Evolutionary conservation across 164 flowering plant genomes (phyloP).

Genomic region (Sedum album): DNA sequence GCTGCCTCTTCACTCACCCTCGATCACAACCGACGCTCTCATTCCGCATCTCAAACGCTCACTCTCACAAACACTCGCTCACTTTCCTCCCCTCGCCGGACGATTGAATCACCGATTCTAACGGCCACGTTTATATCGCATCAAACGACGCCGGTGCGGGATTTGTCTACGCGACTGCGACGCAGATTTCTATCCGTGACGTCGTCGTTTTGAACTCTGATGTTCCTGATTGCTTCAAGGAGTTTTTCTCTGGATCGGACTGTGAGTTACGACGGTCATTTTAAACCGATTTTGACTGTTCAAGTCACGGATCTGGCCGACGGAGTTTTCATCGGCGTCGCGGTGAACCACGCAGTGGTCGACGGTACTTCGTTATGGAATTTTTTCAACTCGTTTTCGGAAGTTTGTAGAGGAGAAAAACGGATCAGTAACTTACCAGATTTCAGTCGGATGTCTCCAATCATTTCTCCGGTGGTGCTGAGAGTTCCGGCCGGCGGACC

Average conservation of each 20-base stretch:
- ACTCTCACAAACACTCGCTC: constrained; percentile 36
- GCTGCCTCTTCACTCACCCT: constrained; percentile 39
- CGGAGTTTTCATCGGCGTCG: constrained; percentile 15
- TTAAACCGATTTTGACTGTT: constrained; percentile 15
- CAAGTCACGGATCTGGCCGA: constrained; percentile 18
- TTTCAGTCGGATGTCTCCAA: constrained; percentile 34
- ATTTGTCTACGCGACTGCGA: constrained; percentile 32
- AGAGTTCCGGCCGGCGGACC: constrained; percentile 44
- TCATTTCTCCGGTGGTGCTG: constrained; percentile 39
- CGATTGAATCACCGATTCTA: constrained; percentile 37
- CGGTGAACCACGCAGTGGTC: constrained; percentile 8
- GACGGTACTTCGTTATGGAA: constrained; percentile 13
- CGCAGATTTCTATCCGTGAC: constrained; percentile 8
- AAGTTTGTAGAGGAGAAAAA: constrained; percentile 24
- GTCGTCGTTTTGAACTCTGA: constrained; percentile 12
- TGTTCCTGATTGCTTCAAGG: constrained; percentile 10
- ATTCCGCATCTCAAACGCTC: constrained; percentile 19
- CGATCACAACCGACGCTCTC: constrained; percentile 14
- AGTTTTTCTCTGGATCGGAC: constrained; percentile 15
- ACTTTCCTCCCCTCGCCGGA: constrained; percentile 56
- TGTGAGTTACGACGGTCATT: constrained; percentile 12
- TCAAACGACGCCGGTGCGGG: constrained; percentile 53
- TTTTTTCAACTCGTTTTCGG: constrained; percentile 26
- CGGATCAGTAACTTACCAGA: constrained; percentile 27
- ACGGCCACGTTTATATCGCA: constrained; percentile 35